These are phyloP conservation scores for Friedmanniomyces endolithicus DNA, from an alignment of 495 filamentous ascomycete genomes.

Conservation along the genomic window DNA sequence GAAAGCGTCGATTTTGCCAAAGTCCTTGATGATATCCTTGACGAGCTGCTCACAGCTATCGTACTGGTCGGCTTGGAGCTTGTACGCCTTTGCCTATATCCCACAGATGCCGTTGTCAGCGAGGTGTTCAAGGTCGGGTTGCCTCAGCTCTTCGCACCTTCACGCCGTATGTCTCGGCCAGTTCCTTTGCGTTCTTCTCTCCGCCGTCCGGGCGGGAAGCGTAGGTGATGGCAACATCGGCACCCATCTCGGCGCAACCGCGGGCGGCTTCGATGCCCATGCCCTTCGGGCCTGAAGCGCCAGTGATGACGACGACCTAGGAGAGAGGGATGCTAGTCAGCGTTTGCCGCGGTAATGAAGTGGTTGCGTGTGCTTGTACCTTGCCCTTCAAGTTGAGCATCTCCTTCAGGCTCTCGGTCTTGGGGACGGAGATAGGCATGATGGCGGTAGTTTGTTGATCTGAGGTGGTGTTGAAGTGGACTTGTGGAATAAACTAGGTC, in stretches of 20 bases:
- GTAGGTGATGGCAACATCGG: slow-evolving; percentile 57
- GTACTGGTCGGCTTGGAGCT: slow-evolving; percentile 24
- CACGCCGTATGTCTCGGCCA: slow-evolving; percentile 46
- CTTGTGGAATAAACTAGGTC: background rate
- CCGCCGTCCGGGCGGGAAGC: slow-evolving; percentile 47
- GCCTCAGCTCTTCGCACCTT: slow-evolving; percentile 27
- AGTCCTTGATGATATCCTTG: slow-evolving; percentile 24
- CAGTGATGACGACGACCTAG: slow-evolving; percentile 52
- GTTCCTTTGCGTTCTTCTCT: slow-evolving; percentile 52
- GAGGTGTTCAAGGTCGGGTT: background rate
- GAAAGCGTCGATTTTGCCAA: slow-evolving; percentile 28
- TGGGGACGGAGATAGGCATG: slow-evolving; percentile 48
- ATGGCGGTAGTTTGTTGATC: slow-evolving; percentile 11
- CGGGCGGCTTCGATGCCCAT: slow-evolving; percentile 66
- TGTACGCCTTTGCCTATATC: slow-evolving; percentile 27
- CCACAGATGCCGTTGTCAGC: background rate
- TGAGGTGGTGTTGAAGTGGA: background rate
- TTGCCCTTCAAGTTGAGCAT: slow-evolving; percentile 63
- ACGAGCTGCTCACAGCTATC: slow-evolving; percentile 20
- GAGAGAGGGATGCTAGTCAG: background rate
- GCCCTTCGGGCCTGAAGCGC: slow-evolving; percentile 53
- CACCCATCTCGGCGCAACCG: slow-evolving; percentile 60
- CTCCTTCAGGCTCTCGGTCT: slow-evolving; percentile 46
- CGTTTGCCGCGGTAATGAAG: background rate
- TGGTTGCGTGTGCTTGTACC: background rate